phyloP scores from a whole-genome alignment of 139 green algal species.

The Chlorella sp. region DNA sequence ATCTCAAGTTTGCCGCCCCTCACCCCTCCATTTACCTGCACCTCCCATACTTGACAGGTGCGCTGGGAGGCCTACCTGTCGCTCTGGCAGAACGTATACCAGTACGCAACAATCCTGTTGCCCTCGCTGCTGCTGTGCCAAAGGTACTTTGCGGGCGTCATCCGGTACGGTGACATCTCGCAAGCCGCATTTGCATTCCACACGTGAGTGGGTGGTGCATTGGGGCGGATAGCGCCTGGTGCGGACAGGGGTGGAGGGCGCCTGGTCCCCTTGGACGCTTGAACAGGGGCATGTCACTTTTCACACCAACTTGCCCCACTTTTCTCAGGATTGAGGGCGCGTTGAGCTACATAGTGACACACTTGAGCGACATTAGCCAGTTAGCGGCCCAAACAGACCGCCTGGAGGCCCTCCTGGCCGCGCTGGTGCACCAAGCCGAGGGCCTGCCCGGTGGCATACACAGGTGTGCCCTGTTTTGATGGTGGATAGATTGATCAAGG shows the following conservation, averaged over 20 bases:
- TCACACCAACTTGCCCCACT: constrained; percentile 34
- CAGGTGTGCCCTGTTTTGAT: not conserved
- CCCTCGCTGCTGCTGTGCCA: constrained; percentile 83
- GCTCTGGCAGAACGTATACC: constrained; percentile 80
- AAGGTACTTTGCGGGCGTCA: constrained; percentile 74
- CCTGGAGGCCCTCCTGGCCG: constrained; percentile 60
- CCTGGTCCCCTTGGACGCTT: too few relatives aligned
- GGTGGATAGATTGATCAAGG: not conserved
- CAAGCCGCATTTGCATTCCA: constrained; percentile 61
- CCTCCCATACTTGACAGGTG: not conserved
- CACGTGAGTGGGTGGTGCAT: not conserved
- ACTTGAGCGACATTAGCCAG: constrained; percentile 63
- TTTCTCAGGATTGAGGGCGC: constrained; percentile 67
- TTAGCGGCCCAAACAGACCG: constrained; percentile 79
- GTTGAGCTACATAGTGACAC: constrained; percentile 63
- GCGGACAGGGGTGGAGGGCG: too few relatives aligned
- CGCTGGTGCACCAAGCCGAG: constrained; percentile 17
- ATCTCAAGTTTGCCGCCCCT: too few relatives aligned
- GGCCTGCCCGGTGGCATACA: not conserved
- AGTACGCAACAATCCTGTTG: constrained; percentile 85
- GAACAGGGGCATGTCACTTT: not conserved
- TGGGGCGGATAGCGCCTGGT: too few relatives aligned
- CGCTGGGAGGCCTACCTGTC: constrained; percentile 63
- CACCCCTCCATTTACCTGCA: not conserved
- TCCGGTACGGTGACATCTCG: constrained; percentile 83